These are phyloP conservation scores for Coemansia guatemalensis DNA, from an alignment of 192 early-diverging fungal species.

Conservation along the genomic window DNA sequence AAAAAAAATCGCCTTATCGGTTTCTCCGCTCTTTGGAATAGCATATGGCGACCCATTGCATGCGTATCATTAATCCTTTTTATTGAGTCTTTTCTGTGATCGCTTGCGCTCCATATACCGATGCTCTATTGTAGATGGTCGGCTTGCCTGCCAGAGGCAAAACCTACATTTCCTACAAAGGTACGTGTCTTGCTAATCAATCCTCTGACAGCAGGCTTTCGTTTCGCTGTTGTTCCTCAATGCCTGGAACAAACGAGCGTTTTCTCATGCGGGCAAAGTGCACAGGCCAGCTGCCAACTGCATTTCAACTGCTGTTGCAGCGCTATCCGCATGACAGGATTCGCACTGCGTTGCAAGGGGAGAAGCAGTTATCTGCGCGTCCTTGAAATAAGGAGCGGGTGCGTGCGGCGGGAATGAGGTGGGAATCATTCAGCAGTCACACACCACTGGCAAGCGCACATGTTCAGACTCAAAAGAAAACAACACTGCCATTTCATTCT, in stretches of 20 bases:
- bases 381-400: background rate
- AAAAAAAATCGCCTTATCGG: background rate
- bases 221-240: background rate
- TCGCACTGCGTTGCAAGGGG: background rate
- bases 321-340: background rate
- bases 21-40: background rate
- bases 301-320: background rate
- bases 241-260: background rate
- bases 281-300: constrained; percentile 8
- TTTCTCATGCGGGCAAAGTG: constrained; percentile 1
- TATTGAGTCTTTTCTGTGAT: background rate
- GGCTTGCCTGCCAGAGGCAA: constrained; percentile 93
- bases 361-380: background rate
- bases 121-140: constrained; percentile 67
- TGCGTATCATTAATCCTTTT: background rate
- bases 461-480: background rate
- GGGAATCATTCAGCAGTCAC: background rate
- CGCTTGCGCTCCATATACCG: background rate
- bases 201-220: background rate
- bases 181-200: constrained; percentile 38
- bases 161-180: constrained; percentile 93
- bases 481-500: background rate
- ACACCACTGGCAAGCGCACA: background rate
- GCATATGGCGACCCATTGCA: background rate
- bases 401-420: background rate